Conservation (phyloP, 2,329 filamentous ascomycete genomes). For the Coleophoma cylindrospora region DNA sequence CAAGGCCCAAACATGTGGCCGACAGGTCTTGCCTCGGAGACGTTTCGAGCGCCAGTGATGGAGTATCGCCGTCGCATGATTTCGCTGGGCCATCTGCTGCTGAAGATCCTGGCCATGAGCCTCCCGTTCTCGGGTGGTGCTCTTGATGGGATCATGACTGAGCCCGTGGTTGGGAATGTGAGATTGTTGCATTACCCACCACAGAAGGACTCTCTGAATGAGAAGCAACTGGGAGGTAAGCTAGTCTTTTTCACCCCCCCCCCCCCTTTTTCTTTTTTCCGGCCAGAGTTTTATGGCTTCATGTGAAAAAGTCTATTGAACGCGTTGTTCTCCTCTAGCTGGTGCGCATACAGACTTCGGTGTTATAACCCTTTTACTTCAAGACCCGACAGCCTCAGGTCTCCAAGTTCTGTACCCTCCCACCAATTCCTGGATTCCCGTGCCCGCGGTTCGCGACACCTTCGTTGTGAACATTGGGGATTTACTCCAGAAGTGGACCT, state of each 20-base stretch:
- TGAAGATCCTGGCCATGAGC: slow-evolving; percentile 34
- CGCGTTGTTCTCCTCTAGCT: slow-evolving; percentile 10
- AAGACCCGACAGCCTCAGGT: slow-evolving; percentile 36
- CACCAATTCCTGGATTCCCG: slow-evolving; percentile 34
- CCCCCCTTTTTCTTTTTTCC: slow-evolving; percentile 13
- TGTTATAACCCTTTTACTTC: slow-evolving; percentile 45
- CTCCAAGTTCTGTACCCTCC: slow-evolving; percentile 41
- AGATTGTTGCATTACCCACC: slow-evolving; percentile 43
- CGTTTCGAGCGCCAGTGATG: slow-evolving; percentile 31
- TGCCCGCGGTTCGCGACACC: slow-evolving; percentile 33
- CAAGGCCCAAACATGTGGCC: slow-evolving; percentile 38
- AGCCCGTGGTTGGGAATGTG: slow-evolving; percentile 32
- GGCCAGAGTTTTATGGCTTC: slow-evolving; percentile 21
- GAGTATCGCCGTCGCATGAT: slow-evolving; percentile 33
- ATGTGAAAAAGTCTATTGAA: too few species aligned
- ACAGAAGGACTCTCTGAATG: slow-evolving; percentile 20
- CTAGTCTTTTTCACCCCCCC: neutral
- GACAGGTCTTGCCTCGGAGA: slow-evolving; percentile 20
- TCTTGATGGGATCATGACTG: slow-evolving; percentile 35
- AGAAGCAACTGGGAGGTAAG: slow-evolving; percentile 3
- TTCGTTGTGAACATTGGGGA: slow-evolving; percentile 45
- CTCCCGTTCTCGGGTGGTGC: slow-evolving; percentile 33
- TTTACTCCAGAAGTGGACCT: slow-evolving; percentile 40
- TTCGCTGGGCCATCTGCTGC: slow-evolving; percentile 28
- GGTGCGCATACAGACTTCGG: slow-evolving; percentile 49